phyloP scores from a whole-genome alignment of 805 yeast genomes.

The Candida suzukii region DNA sequence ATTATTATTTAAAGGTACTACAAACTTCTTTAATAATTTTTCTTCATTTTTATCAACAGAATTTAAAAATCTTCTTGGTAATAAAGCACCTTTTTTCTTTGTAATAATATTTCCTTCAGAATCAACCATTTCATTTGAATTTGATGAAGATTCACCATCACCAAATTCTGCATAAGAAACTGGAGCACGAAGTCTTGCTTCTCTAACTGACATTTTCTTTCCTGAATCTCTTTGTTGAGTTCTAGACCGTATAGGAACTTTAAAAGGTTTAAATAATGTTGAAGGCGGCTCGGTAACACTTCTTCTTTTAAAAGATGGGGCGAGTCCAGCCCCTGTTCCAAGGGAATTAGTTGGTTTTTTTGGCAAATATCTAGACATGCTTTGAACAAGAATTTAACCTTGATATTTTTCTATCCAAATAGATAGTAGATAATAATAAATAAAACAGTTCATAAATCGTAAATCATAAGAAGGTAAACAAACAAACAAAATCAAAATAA shows the following conservation, averaged over 20 bases:
- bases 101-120: slow-evolving; percentile 19
- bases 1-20: slow-evolving; percentile 49
- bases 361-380: slow-evolving; percentile 22
- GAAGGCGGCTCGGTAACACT: slow-evolving; percentile 41
- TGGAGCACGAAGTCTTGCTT: slow-evolving; percentile 27
- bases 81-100: slow-evolving; percentile 52
- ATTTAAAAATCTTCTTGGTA: slow-evolving; percentile 43
- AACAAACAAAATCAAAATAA: not conserved
- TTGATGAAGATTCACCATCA: slow-evolving; percentile 27
- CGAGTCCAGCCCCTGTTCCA: slow-evolving; percentile 67
- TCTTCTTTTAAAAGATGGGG: slow-evolving; percentile 48
- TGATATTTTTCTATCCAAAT: too few species aligned
- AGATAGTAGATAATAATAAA: too few species aligned
- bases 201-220: slow-evolving; percentile 14
- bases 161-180: slow-evolving; percentile 31
- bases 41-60: slow-evolving; percentile 33
- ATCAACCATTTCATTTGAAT: slow-evolving; percentile 15
- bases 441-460: too few species aligned
- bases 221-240: slow-evolving; percentile 9
- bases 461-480: not conserved
- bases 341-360: slow-evolving; percentile 38
- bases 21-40: slow-evolving; percentile 42
- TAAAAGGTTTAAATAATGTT: slow-evolving; percentile 60
- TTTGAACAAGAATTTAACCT: too few species aligned
- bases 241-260: slow-evolving; percentile 45